phyloP scores from a whole-genome alignment of 768 basidiomycete species.

The Lactarius sp. region DNA sequence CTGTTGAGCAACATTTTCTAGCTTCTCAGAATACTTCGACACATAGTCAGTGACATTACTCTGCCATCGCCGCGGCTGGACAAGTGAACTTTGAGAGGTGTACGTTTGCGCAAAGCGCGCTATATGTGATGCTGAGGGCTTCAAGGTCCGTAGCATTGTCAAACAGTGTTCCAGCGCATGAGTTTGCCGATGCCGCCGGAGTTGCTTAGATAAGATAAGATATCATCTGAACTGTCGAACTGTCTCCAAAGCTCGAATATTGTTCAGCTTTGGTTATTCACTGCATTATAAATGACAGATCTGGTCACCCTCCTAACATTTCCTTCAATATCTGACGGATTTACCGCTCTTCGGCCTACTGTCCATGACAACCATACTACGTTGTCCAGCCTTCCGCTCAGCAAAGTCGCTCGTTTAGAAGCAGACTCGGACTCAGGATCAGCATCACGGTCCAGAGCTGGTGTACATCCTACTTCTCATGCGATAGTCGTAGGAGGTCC shows the following conservation, averaged over 20 bases:
- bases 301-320: conserved; percentile 22
- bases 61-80: background rate
- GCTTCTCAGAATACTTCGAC: conserved; percentile 63
- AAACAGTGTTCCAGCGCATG: background rate
- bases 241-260: background rate
- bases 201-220: conserved; percentile 17
- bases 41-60: conserved; percentile 32
- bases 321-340: conserved; percentile 44
- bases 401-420: conserved; percentile 64
- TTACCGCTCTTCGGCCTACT: conserved; percentile 41
- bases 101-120: background rate
- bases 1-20: conserved; percentile 60
- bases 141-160: conserved; percentile 7
- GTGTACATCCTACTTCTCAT: conserved; percentile 25
- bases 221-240: background rate
- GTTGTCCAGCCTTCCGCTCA: conserved; percentile 50
- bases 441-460: conserved; percentile 46
- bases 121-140: background rate
- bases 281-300: conserved; percentile 15
- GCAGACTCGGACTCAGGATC: conserved; percentile 64
- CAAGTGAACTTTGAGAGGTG: background rate
- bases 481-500: conserved; percentile 32
- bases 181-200: no score
- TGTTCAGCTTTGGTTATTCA: background rate
- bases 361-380: conserved; percentile 36